These are phyloP conservation scores for Multifurca ochricompacta DNA, from an alignment of 768 basidiomycete genomes.

Conservation along the genomic window DNA sequence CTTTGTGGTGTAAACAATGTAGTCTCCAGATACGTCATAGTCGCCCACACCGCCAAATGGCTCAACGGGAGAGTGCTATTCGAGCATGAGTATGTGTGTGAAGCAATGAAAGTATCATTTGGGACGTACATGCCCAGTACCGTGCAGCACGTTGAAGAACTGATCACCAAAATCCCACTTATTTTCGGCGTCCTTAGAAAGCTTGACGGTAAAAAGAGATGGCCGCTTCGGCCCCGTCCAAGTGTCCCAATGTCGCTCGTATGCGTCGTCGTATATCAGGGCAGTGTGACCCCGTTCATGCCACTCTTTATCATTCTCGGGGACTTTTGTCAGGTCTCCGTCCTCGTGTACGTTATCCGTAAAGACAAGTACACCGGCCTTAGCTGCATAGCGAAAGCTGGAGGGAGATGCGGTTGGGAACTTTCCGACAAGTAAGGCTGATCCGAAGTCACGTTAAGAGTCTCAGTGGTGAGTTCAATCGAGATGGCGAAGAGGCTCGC, in stretches of 20 bases:
- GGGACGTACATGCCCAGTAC: constrained; percentile 57
- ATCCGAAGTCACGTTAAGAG: constrained; percentile 30
- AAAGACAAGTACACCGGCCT: constrained; percentile 67
- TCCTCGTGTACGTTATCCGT: constrained; percentile 77
- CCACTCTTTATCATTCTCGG: constrained; percentile 62
- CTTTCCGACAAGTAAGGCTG: constrained; percentile 46
- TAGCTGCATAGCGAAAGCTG: constrained; percentile 60
- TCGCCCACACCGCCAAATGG: constrained; percentile 83
- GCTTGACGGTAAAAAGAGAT: constrained; percentile 62
- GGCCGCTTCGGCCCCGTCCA: constrained; percentile 69
- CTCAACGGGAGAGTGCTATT: constrained; percentile 65
- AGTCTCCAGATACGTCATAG: constrained; percentile 61
- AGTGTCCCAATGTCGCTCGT: constrained; percentile 47
- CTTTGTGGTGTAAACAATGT: constrained; percentile 80
- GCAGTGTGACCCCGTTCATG: constrained; percentile 68
- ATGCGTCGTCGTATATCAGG: constrained; percentile 39
- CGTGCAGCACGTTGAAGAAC: constrained; percentile 54
- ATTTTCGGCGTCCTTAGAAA: constrained; percentile 40
- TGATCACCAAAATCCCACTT: constrained; percentile 48
- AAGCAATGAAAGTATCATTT: not conserved
- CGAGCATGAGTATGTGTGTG: not conserved
- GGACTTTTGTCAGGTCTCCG: constrained; percentile 59
- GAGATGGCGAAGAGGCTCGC: constrained; percentile 55
- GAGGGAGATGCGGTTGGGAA: constrained; percentile 60
- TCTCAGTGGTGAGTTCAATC: constrained; percentile 36